A percentile compares a stretch with the other conserved stretches of the same genome.
phyloP scores from a whole-genome alignment of 148 eudicot species.

The Camellia lanceoleosa region DNA sequence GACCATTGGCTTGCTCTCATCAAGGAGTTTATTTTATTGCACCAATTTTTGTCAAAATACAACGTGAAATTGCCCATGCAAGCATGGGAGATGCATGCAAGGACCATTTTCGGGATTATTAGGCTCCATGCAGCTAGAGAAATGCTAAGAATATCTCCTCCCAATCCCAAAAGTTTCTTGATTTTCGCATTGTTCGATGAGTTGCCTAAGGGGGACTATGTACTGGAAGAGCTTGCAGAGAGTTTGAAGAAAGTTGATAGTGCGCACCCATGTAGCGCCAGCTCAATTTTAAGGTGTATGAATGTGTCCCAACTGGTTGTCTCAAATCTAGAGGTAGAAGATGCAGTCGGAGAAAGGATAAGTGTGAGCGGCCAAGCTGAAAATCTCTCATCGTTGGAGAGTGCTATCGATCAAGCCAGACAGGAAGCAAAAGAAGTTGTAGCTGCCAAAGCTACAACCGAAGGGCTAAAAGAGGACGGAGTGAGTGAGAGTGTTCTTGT shows the following conservation, averaged over 20 bases:
- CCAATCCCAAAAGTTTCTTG: constrained; percentile 68
- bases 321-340: constrained; percentile 16
- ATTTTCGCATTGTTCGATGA: constrained; percentile 73
- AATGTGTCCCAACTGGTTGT: constrained; percentile 37
- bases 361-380: constrained; percentile 29
- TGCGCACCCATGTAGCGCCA: constrained; percentile 67
- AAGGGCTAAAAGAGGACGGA: constrained; percentile 73
- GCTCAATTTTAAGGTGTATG: constrained; percentile 59
- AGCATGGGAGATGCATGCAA: constrained; percentile 84
- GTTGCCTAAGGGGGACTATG: constrained; percentile 84
- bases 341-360: constrained; percentile 15
- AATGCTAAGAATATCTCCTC: constrained; percentile 90
- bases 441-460: constrained; percentile 72
- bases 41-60: constrained; percentile 54
- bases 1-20: constrained; percentile 88
- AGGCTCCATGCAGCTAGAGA: constrained; percentile 92
- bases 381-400: constrained; percentile 49
- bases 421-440: constrained; percentile 66
- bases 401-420: constrained; percentile 55
- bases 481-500: constrained; percentile 60
- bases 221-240: constrained; percentile 75
- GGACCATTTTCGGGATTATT: constrained; percentile 69
- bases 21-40: constrained; percentile 66
- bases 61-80: constrained; percentile 39
- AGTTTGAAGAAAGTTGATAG: constrained; percentile 40